phyloP scores from a whole-genome alignment of 2,329 filamentous ascomycete species.

The Nannizziopsis arthrosporioides region DNA sequence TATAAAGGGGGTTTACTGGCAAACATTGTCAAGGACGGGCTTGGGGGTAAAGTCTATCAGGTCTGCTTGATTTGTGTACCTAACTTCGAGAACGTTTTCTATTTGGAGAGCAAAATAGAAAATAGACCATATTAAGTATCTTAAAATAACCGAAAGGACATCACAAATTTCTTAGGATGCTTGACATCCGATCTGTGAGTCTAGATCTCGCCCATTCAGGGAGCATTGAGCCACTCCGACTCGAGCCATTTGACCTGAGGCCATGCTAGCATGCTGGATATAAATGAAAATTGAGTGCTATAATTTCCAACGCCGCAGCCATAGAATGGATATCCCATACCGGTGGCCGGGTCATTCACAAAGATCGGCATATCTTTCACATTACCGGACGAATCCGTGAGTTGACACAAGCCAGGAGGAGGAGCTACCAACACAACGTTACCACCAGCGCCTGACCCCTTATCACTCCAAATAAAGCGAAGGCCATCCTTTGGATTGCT shows the following conservation, averaged over 20 bases:
- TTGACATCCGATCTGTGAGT: background rate
- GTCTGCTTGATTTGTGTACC: too few relatives aligned
- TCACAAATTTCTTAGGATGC: too few relatives aligned
- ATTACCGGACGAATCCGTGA: background rate
- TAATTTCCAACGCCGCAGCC: background rate
- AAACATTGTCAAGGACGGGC: background rate
- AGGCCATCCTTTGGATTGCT: background rate
- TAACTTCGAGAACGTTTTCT: too few relatives aligned
- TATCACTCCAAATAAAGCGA: slow-evolving; percentile 2
- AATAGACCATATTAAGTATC: background rate
- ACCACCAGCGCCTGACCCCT: slow-evolving; percentile 3
- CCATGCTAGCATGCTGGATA: background rate
- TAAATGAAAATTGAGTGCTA: background rate
- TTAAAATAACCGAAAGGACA: background rate
- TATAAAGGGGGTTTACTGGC: background rate
- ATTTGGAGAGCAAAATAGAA: too few relatives aligned
- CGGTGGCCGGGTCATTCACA: slow-evolving; percentile 4
- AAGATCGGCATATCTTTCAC: slow-evolving; percentile 7
- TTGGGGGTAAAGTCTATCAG: background rate
- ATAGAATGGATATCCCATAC: slow-evolving; percentile 9
- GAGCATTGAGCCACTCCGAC: slow-evolving; percentile 1
- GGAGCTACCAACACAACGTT: slow-evolving; percentile 5
- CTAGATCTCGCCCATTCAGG: background rate
- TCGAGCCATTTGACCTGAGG: slow-evolving; percentile 5
- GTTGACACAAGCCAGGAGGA: slow-evolving; percentile 1